phyloP scores from a whole-genome alignment of 2,329 filamentous ascomycete species.

The Alternaria triticimaculans region DNA sequence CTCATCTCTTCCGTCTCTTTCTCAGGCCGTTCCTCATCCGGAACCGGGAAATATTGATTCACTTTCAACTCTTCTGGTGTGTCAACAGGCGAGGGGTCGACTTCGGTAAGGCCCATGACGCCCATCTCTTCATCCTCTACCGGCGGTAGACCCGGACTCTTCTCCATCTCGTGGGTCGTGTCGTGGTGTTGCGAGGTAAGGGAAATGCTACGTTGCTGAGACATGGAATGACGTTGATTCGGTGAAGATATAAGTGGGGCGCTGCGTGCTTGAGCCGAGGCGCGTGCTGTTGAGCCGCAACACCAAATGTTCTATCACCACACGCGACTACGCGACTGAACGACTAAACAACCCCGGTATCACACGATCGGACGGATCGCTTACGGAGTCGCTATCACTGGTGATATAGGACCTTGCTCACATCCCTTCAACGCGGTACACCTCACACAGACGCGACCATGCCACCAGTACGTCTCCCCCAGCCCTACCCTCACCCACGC shows the following conservation, averaged over 20 bases:
- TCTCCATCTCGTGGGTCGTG: slow-evolving; percentile 17
- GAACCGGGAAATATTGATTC: slow-evolving; percentile 55
- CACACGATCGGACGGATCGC: neutral
- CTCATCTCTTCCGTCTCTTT: slow-evolving; percentile 15
- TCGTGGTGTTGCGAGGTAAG: slow-evolving; percentile 12
- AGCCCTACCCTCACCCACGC: slow-evolving; percentile 48
- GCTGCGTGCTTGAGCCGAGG: slow-evolving; percentile 21
- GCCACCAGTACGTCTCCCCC: slow-evolving; percentile 21
- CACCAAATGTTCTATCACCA: slow-evolving; percentile 8
- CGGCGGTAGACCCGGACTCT: slow-evolving; percentile 24
- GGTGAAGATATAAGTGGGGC: slow-evolving; percentile 13
- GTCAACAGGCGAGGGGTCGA: slow-evolving; percentile 84
- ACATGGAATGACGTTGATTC: slow-evolving; percentile 42
- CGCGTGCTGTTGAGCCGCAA: slow-evolving; percentile 18
- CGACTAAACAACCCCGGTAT: neutral
- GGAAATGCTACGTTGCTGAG: slow-evolving; percentile 29
- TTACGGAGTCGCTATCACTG: neutral
- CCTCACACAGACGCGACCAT: slow-evolving; percentile 8
- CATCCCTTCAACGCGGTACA: neutral
- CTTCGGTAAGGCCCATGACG: slow-evolving; percentile 71
- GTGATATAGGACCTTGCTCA: neutral
- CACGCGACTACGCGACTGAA: neutral
- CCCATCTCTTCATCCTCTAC: slow-evolving; percentile 54
- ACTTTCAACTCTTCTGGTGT: slow-evolving; percentile 57
- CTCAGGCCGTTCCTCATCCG: slow-evolving; percentile 21